Evolutionary conservation across 2,329 filamentous ascomycete genomes (phyloP), one percentile per base, ranked within the genome.

Genomic region (Fusarium tupiense): DNA sequence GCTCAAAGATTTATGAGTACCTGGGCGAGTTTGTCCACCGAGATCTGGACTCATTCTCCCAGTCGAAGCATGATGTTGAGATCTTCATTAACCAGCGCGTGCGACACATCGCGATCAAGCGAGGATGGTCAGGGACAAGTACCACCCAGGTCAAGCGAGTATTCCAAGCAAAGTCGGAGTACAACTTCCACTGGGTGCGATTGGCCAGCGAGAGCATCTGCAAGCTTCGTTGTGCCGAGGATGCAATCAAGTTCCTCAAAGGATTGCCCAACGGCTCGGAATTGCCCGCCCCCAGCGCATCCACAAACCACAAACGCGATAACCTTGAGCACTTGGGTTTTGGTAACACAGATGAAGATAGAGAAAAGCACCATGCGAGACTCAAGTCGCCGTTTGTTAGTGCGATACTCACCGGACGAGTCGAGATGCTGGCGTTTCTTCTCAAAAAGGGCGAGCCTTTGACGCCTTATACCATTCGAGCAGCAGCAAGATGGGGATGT

Each of bases 181-280:
- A 72, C 14, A 79, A 66, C 19, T 79, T 79, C 29, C 65, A 79
- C 19, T 79, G 75, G 76, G 61, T 78, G 29, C 73, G 74, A 35
- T 69, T 74, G 31, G 76, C 74, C 19, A 76, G 77, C 35, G 49
- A 69, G 49, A 75, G 75, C 35, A 69, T 79, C 3, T 65, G 72
- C 24, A 41, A 54, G 17, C 44, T 71, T 33, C 60, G 63, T 31
- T 75, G 74, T 11, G 76, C 76, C 2, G 77, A 77, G 31, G 59
- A 79, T 33, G 75, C 72, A 24, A 56, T 78, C 33, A 43, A 65
- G 52, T 46, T 43, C 16, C 63, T 77, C 13, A 59, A 76, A 50
- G 60, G 38, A n/a, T 46, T 79, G 16, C 77, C 77, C 20, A 70
- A 61, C n/a, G 71, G 76, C 5, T 71, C 67, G 17, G 52, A 70